A percentile compares a stretch with the other conserved stretches of the same genome.
Evolutionary conservation across 306 rosid species (phyloP).

Genomic region (Quercus cerris): DNA sequence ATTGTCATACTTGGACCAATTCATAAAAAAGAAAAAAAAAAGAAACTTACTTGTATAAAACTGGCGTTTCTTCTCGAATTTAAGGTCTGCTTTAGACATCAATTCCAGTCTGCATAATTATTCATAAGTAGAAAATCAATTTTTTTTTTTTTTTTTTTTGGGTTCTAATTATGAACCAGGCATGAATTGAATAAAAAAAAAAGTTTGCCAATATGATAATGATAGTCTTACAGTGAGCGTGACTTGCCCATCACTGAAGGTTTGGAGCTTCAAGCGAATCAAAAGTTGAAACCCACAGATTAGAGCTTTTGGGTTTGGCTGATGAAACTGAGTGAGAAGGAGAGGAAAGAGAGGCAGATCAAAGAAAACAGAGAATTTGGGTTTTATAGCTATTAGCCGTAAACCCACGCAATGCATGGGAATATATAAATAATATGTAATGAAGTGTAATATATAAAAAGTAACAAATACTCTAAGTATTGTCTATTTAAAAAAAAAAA

Average conservation of each 20-base stretch:
- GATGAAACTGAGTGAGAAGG: background rate
- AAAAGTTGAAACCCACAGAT: background rate
- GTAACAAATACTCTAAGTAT: too few relatives aligned
- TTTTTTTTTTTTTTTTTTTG: too few relatives aligned
- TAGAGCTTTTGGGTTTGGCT: too few relatives aligned
- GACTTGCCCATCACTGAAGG: slow-evolving; percentile 40
- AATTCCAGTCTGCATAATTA: slow-evolving; percentile 26
- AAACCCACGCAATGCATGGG: too few relatives aligned
- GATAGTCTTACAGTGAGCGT: slow-evolving; percentile 5
- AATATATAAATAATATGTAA: too few relatives aligned
- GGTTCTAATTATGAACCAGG: background rate
- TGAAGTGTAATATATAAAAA: too few relatives aligned
- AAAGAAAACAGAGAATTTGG: too few relatives aligned
- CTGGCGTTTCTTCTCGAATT: slow-evolving; percentile 37
- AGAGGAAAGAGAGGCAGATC: too few relatives aligned
- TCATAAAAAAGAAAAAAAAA: background rate
- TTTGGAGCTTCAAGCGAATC: background rate
- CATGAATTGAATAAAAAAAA: too few relatives aligned
- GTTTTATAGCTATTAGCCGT: too few relatives aligned
- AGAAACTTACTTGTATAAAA: slow-evolving; percentile 47
- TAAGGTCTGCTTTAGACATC: slow-evolving; percentile 20
- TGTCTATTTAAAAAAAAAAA: too few relatives aligned
- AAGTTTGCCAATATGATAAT: background rate
- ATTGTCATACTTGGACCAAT: too few relatives aligned
- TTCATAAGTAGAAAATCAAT: background rate